Base-by-base conservation (phyloP, 768 basidiomycete species). In the Leucogyrophana mollusca region DNA sequence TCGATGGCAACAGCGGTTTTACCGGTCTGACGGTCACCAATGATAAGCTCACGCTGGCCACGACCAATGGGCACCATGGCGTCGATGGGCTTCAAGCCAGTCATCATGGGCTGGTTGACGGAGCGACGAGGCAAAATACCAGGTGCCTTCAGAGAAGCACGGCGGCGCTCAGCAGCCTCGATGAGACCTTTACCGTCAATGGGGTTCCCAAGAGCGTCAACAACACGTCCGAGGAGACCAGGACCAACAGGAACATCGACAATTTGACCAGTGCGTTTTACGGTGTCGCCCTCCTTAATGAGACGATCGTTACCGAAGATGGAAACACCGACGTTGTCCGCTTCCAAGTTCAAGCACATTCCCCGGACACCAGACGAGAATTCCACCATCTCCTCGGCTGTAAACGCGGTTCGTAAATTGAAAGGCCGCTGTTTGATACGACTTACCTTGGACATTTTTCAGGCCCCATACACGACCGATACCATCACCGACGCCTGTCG, bases 351-450 rank as follows among this genome's bases (percentile, higher is more conserved):
- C 73, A 99, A 74, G 73, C 94, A 97, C 96, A 99, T 99, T 80
- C 96, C 96, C 69, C 96, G 94, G 62, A 99, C 85, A 73, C 96
- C 96, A 42, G 96, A 98, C 40, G 95, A 92, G 83, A 99, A 99
- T 82, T 99, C 96, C 82, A 99, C 96, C 96, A 99, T 99, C 85
- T 99, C 96, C 77, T 99, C 96, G 74, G 87, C 87, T 94, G 71
- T 40, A 58, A 55, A 38, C 20, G 22, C 6, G 8, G 22, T 7
- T 64, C 36, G 53, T 4, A 43, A 37, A 5, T 13, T 1, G 24
- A n/a, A n/a, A n/a, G 32, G 32, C 32, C 32, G n/a, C 9, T 33
- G 27, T 16, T 16, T 22, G 45, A 24, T 45, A 45, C 20, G n/a
- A n/a, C 71, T 47, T 60, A 93, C 92, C 93, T 77, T 98, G 96